phyloP scores from a whole-genome alignment of 2,329 filamentous ascomycete genomes.

The Colletotrichum liaoningense region DNA sequence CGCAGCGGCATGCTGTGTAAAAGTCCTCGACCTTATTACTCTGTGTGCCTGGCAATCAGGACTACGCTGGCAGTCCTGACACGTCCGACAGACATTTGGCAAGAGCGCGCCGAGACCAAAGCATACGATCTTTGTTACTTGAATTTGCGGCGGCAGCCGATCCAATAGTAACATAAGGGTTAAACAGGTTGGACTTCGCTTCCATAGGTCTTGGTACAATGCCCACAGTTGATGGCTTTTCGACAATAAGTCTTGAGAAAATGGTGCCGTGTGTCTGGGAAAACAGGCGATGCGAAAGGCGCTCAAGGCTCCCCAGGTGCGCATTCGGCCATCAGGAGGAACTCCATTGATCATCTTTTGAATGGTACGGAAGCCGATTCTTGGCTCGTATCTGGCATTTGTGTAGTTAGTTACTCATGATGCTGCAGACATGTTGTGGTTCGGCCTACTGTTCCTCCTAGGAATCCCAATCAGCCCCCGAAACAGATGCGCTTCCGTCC shows the following conservation, averaged over 20 bases:
- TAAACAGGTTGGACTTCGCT: background rate
- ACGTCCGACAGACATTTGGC: background rate
- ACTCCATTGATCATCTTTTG: background rate
- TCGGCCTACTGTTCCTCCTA: background rate
- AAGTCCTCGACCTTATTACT: background rate
- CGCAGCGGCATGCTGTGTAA: background rate
- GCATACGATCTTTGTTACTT: background rate
- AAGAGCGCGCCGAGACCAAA: background rate
- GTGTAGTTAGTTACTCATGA: background rate
- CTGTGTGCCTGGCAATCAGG: background rate
- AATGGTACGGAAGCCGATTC: background rate
- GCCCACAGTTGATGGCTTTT: background rate
- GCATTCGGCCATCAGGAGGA: background rate
- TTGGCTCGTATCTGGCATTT: background rate
- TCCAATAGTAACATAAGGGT: background rate
- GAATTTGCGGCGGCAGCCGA: background rate
- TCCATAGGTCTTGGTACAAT: background rate
- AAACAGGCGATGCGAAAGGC: background rate
- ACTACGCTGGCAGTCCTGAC: background rate
- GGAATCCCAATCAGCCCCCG: background rate
- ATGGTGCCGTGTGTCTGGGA: background rate
- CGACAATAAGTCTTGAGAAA: background rate
- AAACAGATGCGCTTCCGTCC: background rate
- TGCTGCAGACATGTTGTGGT: background rate
- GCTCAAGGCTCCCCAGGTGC: background rate